Evolutionary conservation across 2,329 filamentous ascomycete species (phyloP).

Genomic region (Cercospora berteroae): DNA sequence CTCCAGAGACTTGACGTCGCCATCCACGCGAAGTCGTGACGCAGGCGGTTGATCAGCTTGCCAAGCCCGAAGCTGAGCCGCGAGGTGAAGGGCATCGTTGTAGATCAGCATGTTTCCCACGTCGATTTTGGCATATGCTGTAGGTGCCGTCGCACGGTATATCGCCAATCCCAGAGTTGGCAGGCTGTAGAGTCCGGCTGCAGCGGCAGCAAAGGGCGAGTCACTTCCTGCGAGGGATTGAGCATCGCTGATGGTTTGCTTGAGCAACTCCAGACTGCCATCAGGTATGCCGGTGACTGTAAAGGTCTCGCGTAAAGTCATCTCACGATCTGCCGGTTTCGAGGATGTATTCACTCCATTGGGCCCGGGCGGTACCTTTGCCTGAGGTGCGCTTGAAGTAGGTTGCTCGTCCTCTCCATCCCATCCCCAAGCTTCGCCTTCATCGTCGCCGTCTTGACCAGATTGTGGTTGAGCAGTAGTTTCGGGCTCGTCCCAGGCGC

Average conservation of each 20-base stretch:
- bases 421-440: conserved; percentile 91
- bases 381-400: conserved; percentile 29
- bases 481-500: conserved; percentile 47
- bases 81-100: conserved; percentile 61
- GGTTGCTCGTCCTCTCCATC: conserved; percentile 61
- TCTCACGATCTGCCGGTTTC: conserved; percentile 32
- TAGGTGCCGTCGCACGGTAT: conserved; percentile 72
- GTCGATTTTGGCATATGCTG: conserved; percentile 65
- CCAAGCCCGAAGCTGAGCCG: conserved; percentile 53
- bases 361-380: conserved; percentile 14
- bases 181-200: conserved; percentile 66
- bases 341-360: conserved; percentile 32
- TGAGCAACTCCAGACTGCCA: conserved; percentile 67
- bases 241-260: conserved; percentile 48
- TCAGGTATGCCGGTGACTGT: conserved; percentile 85
- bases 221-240: conserved; percentile 56
- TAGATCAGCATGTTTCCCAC: conserved; percentile 64
- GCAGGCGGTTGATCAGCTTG: conserved; percentile 46
- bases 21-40: conserved; percentile 48
- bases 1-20: conserved; percentile 57
- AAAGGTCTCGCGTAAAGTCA: conserved; percentile 82
- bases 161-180: conserved; percentile 73
- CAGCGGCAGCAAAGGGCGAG: conserved; percentile 64
- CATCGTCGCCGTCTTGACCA: conserved; percentile 53
- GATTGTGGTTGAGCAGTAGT: conserved; percentile 23